These are phyloP conservation scores for Trichoderma gamsii DNA, from an alignment of 495 filamentous ascomycete genomes.

Conservation along the genomic window DNA sequence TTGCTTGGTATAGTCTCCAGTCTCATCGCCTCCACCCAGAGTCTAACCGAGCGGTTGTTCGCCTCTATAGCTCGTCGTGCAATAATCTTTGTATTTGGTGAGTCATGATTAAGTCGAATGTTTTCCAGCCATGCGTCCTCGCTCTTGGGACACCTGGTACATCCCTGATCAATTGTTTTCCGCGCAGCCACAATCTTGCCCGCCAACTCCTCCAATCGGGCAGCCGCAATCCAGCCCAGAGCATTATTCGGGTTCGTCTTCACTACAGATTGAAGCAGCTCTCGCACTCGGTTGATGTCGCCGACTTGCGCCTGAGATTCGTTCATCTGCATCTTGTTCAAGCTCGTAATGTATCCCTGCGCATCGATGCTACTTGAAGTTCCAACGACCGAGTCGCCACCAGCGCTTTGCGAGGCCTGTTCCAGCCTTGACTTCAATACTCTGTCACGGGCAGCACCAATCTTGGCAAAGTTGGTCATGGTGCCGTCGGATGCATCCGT, in stretches of 20 bases:
- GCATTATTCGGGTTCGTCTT: conserved; percentile 92
- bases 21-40: conserved; percentile 95
- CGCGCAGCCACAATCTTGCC: conserved; percentile 84
- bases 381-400: conserved; percentile 65
- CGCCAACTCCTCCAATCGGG: conserved; percentile 85
- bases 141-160: conserved; percentile 83
- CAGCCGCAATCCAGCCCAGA: conserved; percentile 93
- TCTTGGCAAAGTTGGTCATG: conserved; percentile 97
- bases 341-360: conserved; percentile 88
- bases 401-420: conserved; percentile 67
- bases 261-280: conserved; percentile 87
- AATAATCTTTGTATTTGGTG: conserved; percentile 86
- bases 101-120: conserved; percentile 80
- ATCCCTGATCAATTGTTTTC: conserved; percentile 77
- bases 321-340: conserved; percentile 70
- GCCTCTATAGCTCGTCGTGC: conserved; percentile 89
- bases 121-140: conserved; percentile 95
- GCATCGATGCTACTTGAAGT: conserved; percentile 90
- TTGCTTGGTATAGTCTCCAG: conserved; percentile 72
- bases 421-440: conserved; percentile 87
- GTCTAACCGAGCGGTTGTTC: conserved; percentile 77
- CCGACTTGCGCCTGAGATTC: conserved; percentile 79
- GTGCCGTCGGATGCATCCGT: conserved; percentile 64
- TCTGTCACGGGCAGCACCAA: conserved; percentile 90
- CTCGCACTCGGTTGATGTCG: conserved; percentile 92